A percentile compares a stretch with the other conserved stretches of the same genome.
These are phyloP conservation scores for Hevea brasiliensis DNA, from an alignment of 345 rosid species.

Conservation along the genomic window DNA sequence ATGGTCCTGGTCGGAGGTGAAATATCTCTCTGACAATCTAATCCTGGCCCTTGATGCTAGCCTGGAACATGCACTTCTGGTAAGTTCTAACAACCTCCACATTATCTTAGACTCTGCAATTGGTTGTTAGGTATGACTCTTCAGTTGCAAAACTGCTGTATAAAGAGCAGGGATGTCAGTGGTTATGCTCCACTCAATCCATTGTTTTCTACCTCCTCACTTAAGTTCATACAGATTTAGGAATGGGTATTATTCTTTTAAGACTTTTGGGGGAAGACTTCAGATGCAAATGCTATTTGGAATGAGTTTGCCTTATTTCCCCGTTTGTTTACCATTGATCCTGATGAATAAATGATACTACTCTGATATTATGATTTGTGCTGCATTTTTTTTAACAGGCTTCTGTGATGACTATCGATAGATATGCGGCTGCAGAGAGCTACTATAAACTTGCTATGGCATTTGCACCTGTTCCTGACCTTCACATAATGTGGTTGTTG, in stretches of 20 bases:
- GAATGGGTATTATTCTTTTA: background rate
- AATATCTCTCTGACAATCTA: slow-evolving; percentile 72
- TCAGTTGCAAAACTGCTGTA: background rate
- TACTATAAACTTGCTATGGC: slow-evolving; percentile 98
- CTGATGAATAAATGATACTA: background rate
- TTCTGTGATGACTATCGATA: slow-evolving; percentile 78
- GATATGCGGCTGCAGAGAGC: slow-evolving; percentile 98
- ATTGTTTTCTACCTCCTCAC: background rate
- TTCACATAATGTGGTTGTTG: slow-evolving; percentile 98
- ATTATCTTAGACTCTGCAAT: background rate
- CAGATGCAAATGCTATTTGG: background rate
- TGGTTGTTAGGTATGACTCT: background rate
- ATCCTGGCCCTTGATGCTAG: slow-evolving; percentile 96
- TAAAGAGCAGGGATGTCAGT: background rate
- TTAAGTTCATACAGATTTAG: background rate
- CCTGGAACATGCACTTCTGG: slow-evolving; percentile 93
- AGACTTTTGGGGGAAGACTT: background rate
- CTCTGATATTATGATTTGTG: slow-evolving; percentile 8
- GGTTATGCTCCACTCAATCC: background rate
- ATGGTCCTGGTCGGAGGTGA: slow-evolving; percentile 93
- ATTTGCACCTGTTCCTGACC: slow-evolving; percentile 98
- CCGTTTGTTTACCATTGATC: background rate
- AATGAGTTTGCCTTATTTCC: background rate
- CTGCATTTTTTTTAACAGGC: slow-evolving; percentile 44
- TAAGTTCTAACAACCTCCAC: slow-evolving; percentile 37